phyloP scores from a whole-genome alignment of 129 eudicot species.

The Flaveria sonorensis region DNA sequence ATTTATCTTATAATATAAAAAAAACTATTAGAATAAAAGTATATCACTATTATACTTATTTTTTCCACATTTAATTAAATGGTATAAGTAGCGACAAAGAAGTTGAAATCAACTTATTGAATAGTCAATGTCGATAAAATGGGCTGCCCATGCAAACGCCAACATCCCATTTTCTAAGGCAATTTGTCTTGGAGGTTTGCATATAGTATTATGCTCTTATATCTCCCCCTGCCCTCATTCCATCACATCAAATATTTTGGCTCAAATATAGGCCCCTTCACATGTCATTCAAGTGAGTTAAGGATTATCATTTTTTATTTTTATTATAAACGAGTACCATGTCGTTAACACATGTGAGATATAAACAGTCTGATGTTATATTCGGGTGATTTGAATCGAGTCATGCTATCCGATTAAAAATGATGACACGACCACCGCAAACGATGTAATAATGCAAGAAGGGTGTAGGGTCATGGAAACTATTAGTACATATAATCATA shows the following conservation, averaged over 20 bases:
- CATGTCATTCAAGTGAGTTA: background rate
- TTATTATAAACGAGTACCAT: background rate
- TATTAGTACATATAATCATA: background rate
- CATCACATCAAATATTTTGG: slow-evolving; percentile 1
- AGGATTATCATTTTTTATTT: background rate
- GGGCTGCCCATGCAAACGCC: slow-evolving; percentile 39
- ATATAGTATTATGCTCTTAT: slow-evolving; percentile 29
- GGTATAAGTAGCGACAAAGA: slow-evolving; percentile 28
- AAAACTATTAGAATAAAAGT: background rate
- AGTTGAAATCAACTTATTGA: slow-evolving; percentile 21
- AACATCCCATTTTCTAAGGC: slow-evolving; percentile 40
- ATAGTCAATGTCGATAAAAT: slow-evolving; percentile 20
- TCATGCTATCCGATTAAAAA: background rate
- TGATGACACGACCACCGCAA: background rate
- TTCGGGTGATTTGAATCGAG: background rate
- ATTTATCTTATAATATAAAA: too few species aligned
- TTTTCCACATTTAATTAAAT: background rate
- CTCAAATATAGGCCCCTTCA: background rate
- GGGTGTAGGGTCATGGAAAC: too few species aligned
- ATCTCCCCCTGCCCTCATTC: background rate
- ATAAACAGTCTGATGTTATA: background rate
- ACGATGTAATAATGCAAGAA: too few species aligned
- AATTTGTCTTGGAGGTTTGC: slow-evolving; percentile 26
- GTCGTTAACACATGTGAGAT: background rate
- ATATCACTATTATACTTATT: background rate